These are phyloP conservation scores for Aegilops umbellulata DNA, from an alignment of 176 grass and related monocot genomes.

Conservation along the genomic window DNA sequence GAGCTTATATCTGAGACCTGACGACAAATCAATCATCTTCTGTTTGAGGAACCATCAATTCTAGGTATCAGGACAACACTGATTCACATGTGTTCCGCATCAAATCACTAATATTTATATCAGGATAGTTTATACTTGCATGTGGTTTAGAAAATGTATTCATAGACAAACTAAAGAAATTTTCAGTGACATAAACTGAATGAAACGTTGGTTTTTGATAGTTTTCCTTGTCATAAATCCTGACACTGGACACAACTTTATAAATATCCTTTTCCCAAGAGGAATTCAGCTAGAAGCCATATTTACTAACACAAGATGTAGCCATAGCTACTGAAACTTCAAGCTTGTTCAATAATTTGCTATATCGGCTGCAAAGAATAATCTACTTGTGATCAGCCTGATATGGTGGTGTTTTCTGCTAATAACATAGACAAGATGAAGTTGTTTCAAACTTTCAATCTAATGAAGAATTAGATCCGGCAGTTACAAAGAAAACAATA, in stretches of 20 bases:
- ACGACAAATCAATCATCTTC: not conserved
- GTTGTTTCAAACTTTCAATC: not conserved
- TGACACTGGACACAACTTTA: not conserved
- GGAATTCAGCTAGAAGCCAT: not conserved
- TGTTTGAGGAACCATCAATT: not conserved
- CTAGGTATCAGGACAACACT: not conserved
- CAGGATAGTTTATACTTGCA: not conserved
- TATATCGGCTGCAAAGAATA: not conserved
- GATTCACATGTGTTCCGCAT: not conserved
- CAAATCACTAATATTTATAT: not conserved
- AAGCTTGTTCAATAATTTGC: not conserved
- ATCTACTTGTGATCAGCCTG: not conserved
- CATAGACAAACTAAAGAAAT: not conserved
- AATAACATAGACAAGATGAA: not conserved
- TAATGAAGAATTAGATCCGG: not conserved
- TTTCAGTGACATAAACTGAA: not conserved
- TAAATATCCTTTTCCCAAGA: not conserved
- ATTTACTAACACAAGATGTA: not conserved
- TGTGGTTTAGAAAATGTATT: not conserved
- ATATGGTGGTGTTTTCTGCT: not conserved
- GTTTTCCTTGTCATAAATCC: not conserved
- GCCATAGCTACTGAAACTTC: not conserved
- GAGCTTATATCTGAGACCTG: not conserved
- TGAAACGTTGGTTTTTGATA: no score
- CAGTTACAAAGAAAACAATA: not conserved